These are phyloP conservation scores for Sclerotiophoma versabilis DNA, from an alignment of 2,329 filamentous ascomycete genomes.

Conservation along the genomic window DNA sequence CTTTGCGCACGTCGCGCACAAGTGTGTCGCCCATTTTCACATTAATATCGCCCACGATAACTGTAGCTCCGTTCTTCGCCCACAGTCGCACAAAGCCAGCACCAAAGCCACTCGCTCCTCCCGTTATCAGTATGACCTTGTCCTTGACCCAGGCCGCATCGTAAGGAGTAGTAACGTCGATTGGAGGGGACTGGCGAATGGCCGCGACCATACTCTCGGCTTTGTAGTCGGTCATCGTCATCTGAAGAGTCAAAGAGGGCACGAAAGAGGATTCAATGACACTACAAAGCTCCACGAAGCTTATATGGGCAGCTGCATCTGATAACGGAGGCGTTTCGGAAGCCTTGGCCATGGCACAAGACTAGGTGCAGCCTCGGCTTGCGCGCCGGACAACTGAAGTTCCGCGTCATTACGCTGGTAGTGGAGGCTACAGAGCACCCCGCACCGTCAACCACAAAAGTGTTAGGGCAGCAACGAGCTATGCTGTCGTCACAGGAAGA, in stretches of 20 bases:
- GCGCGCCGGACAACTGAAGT: background rate
- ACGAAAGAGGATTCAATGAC: background rate
- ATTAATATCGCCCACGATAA: constrained; percentile 71
- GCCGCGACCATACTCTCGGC: constrained; percentile 28
- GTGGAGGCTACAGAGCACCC: background rate
- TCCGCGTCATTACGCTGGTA: constrained; percentile 1
- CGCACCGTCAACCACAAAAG: constrained; percentile 10
- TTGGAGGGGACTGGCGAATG: constrained; percentile 48
- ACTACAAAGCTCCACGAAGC: background rate
- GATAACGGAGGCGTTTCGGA: constrained; percentile 1
- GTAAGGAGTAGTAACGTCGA: constrained; percentile 47
- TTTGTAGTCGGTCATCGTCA: constrained; percentile 33
- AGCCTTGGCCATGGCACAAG: background rate
- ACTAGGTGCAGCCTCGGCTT: constrained; percentile 8
- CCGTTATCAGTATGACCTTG: constrained; percentile 50
- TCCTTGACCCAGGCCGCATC: constrained; percentile 47
- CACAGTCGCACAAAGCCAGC: constrained; percentile 49
- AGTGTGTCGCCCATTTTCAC: constrained; percentile 61
- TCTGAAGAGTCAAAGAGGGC: too few relatives aligned
- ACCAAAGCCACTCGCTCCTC: constrained; percentile 50
- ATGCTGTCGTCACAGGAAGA: background rate
- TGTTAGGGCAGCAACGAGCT: background rate
- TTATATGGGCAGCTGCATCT: background rate
- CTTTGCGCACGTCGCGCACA: constrained; percentile 59
- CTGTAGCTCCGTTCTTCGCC: constrained; percentile 57